phyloP scores from a whole-genome alignment of 148 eudicot species.

The Mesembryanthemum crystallinum region DNA sequence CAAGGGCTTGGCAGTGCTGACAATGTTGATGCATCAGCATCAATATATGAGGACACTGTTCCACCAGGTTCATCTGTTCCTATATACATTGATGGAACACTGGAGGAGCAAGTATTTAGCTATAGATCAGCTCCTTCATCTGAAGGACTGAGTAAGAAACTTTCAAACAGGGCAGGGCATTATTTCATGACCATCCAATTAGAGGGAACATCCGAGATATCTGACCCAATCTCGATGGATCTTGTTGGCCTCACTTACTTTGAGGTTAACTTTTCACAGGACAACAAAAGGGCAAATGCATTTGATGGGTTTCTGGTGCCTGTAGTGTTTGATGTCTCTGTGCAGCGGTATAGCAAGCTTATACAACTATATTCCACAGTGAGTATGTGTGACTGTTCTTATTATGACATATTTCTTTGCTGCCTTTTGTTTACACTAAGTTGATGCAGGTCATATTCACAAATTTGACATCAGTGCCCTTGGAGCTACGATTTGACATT shows the following conservation, averaged over 20 bases:
- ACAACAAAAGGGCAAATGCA: constrained; percentile 32
- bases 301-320: constrained; percentile 70
- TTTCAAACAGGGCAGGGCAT: constrained; percentile 55
- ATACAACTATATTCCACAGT: constrained; percentile 90
- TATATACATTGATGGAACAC: constrained; percentile 61
- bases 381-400: constrained; percentile 27
- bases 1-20: constrained; percentile 50
- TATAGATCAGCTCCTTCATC: constrained; percentile 56
- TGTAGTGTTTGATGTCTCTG: constrained; percentile 89
- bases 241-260: constrained; percentile 88
- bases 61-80: constrained; percentile 70
- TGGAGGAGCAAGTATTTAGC: constrained; percentile 59
- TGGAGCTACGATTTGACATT: constrained; percentile 92
- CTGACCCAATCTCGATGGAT: constrained; percentile 90
- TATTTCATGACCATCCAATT: constrained; percentile 68
- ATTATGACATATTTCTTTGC: constrained; percentile 1
- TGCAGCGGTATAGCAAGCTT: constrained; percentile 76
- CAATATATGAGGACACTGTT: constrained; percentile 40
- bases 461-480: constrained; percentile 73
- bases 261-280: constrained; percentile 82
- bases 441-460: constrained; percentile 70
- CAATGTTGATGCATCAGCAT: constrained; percentile 41
- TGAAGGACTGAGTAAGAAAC: constrained; percentile 61
- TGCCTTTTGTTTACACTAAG: constrained; percentile 9
- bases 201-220: constrained; percentile 73